Evolutionary conservation across 2,329 filamentous ascomycete genomes (phyloP), one percentile per base, ranked within the genome.

Genomic region (Scleromitrula shiraiana): DNA sequence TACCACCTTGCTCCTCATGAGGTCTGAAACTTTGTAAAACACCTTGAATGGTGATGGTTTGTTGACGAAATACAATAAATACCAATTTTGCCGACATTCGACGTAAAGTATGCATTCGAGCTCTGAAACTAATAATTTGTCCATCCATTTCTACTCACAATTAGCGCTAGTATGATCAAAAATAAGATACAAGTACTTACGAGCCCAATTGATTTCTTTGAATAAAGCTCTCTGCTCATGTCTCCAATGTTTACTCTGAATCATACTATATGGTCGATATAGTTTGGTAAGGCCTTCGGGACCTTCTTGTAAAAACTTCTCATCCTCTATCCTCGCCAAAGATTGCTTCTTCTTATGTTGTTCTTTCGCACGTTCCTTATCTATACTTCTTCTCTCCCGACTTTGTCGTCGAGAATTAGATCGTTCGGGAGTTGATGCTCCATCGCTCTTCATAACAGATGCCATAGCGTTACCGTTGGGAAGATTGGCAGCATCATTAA

Each of bases 61-160:
- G 85, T 67, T 95, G 88, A 47, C 90, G 83, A 62, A 95, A 84
- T 50, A 95, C 77, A 36, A 95, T 70, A 66, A 95, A 95, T 59
- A 88, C 86, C 27, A 95, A 73, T 56, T 85, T 83, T 58, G 86
- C 77, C 62, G 88, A 91, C 70, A 95, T 77, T 58, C 84, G 83
- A 39, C 90, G 81, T 50, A 93, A 75, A 49, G 89, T 87, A 65
- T 91, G 85, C 17, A 93, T 71, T 27, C 87, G 76, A 29, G 83
- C 84, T 33, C 80, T 78, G 68, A 90, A 88, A 14, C 50, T 57
- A 32, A 64, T 57, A 3, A 56, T 48, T 30, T 56, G 46, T 23
- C 59, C 60, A 14, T 61, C 58, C 39, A 53, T 41, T 50, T 56
- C 60, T 63, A 41, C 27, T 26, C 9, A 26, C 22, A 35, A 17